Conservation (phyloP, 305 asterid species). For the Fraxinus xanthoxyloides region DNA sequence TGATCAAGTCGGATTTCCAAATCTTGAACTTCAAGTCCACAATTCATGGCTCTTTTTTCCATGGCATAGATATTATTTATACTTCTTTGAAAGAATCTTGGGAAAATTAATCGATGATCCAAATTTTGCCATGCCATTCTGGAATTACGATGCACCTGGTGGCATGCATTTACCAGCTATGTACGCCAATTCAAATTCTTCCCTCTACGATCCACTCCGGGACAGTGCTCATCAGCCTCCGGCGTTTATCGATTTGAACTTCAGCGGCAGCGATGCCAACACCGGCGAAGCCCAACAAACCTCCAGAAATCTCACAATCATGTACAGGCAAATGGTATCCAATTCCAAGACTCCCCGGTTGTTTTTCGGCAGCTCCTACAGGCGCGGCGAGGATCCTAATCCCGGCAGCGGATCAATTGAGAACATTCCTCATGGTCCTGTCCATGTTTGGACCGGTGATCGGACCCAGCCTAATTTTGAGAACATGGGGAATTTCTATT, state of each 20-base stretch:
- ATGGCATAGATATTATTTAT: constrained; percentile 62
- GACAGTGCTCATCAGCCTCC: constrained; percentile 70
- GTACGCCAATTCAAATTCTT: constrained; percentile 40
- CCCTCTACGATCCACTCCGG: constrained; percentile 56
- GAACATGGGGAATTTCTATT: constrained; percentile 74
- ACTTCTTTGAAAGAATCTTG: constrained; percentile 65
- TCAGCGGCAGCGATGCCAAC: constrained; percentile 30
- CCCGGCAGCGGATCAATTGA: constrained; percentile 61
- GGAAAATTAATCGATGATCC: constrained; percentile 66
- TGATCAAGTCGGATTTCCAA: constrained; percentile 68
- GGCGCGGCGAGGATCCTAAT: constrained; percentile 41
- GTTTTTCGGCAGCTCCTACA: constrained; percentile 56
- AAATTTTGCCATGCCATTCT: constrained; percentile 62
- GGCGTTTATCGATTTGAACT: constrained; percentile 44
- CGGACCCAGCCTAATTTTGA: constrained; percentile 42
- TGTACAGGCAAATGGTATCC: constrained; percentile 65
- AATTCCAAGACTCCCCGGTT: constrained; percentile 36
- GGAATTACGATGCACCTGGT: constrained; percentile 74
- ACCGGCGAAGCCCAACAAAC: constrained; percentile 11
- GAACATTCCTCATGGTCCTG: constrained; percentile 46
- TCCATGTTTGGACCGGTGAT: constrained; percentile 66
- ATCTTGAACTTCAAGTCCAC: constrained; percentile 69
- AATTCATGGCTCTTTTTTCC: constrained; percentile 74
- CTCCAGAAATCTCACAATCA: constrained; percentile 35
- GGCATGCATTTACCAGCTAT: constrained; percentile 63